Evolutionary conservation across 495 filamentous ascomycete species (phyloP).

Genomic region (Gamarada debralockiae): DNA sequence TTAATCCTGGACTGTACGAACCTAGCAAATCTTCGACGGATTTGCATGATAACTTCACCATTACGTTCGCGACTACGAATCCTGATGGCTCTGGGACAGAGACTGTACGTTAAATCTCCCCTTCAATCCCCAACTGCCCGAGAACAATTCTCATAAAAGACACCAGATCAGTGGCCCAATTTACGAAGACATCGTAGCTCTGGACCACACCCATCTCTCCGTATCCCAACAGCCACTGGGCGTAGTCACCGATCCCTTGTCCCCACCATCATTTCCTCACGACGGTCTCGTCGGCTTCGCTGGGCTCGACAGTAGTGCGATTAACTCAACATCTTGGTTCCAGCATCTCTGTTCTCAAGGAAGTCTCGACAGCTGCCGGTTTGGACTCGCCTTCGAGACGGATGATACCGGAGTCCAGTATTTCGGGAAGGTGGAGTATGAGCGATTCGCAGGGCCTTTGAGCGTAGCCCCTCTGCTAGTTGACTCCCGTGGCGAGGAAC

Average conservation of each 20-base stretch:
- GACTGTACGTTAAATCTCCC: neutral
- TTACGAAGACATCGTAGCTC: neutral
- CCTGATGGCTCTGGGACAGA: conserved; percentile 8
- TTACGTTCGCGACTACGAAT: conserved; percentile 5
- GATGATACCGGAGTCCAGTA: conserved; percentile 4
- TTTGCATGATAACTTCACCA: neutral
- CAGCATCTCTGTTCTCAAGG: neutral
- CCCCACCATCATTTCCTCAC: conserved; percentile 1
- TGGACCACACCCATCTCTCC: neutral
- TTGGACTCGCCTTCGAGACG: neutral
- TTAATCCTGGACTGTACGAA: conserved; percentile 8
- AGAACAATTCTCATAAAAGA: neutral
- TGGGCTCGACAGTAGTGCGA: neutral
- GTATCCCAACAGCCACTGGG: neutral
- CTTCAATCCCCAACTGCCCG: neutral
- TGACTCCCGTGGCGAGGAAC: too few relatives aligned
- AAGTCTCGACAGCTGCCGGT: neutral
- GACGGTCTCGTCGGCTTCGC: conserved; percentile 5
- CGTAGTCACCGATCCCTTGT: neutral
- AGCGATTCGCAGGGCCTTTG: neutral
- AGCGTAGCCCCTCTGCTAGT: neutral
- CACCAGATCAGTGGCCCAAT: conserved; percentile 1
- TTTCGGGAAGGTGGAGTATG: conserved; percentile 1
- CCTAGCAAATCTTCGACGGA: neutral
- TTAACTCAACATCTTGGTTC: conserved; percentile 1